phyloP scores from a whole-genome alignment of 2,329 filamentous ascomycete genomes.

The Colletotrichum neosansevieriae region DNA sequence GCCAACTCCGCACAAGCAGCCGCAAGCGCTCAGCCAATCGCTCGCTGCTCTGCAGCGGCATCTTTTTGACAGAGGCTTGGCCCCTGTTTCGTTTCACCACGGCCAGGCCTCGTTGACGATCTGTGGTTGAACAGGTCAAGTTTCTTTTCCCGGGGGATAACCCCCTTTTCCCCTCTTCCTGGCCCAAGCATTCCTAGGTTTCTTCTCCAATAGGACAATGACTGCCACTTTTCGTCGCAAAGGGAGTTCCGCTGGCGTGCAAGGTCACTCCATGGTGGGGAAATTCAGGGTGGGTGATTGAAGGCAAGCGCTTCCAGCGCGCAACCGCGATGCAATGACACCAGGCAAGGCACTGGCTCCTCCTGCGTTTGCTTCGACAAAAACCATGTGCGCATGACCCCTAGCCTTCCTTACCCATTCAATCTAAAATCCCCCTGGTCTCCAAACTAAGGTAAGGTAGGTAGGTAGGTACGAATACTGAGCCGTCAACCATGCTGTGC shows the following conservation, averaged over 20 bases:
- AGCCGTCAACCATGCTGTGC: constrained; percentile 30
- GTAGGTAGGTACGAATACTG: neutral
- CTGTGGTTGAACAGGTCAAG: constrained; percentile 17
- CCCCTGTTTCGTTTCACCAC: constrained; percentile 42
- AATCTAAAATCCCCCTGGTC: neutral
- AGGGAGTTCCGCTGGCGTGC: constrained; percentile 5
- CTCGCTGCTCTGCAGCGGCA: constrained; percentile 26
- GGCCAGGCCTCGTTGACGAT: constrained; percentile 33
- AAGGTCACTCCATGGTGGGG: constrained; percentile 23
- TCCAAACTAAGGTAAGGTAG: too few relatives aligned
- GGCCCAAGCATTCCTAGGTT: neutral
- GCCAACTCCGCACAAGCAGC: constrained; percentile 1
- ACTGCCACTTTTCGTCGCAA: constrained; percentile 1
- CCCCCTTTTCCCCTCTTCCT: constrained; percentile 8
- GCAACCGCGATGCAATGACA: neutral
- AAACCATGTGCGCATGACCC: constrained; percentile 22
- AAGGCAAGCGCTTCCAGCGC: too few relatives aligned
- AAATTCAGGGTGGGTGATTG: neutral
- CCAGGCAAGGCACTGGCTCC: constrained; percentile 27
- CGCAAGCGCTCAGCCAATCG: constrained; percentile 36
- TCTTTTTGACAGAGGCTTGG: constrained; percentile 35
- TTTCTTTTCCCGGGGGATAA: neutral
- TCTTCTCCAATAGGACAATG: constrained; percentile 1
- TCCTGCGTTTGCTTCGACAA: constrained; percentile 1
- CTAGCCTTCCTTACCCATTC: constrained; percentile 9